These are phyloP conservation scores for Boletellus ananiceps DNA, from an alignment of 768 basidiomycete species.

Conservation along the genomic window DNA sequence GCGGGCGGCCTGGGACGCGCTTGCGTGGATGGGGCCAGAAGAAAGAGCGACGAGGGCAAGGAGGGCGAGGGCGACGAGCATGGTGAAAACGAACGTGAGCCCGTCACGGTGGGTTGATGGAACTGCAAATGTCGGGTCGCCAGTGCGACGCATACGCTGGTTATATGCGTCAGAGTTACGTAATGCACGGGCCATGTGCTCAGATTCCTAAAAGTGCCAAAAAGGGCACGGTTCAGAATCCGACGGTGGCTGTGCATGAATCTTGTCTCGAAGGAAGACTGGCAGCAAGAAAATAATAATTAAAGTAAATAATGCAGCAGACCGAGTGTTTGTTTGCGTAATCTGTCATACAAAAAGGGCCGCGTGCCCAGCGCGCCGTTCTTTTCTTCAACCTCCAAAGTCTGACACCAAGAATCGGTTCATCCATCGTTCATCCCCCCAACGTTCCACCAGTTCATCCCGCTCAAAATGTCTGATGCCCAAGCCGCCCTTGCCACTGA, in stretches of 20 bases:
- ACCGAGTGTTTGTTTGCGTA: constrained; percentile 25
- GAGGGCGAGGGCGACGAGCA: constrained; percentile 52
- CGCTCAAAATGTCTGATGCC: constrained; percentile 83
- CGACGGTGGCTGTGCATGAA: too few species aligned
- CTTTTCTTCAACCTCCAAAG: constrained; percentile 72
- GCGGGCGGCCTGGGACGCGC: constrained; percentile 48
- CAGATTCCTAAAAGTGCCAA: too few species aligned
- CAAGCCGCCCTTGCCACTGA: constrained; percentile 78
- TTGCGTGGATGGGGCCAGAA: constrained; percentile 41
- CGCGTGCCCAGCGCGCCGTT: constrained; percentile 21
- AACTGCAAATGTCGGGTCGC: neutral
- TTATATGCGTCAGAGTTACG: constrained; percentile 11
- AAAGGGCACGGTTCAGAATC: too few species aligned
- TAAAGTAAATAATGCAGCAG: constrained; percentile 11
- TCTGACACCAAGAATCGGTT: constrained; percentile 84
- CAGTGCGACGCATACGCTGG: neutral
- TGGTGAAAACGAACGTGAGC: constrained; percentile 16
- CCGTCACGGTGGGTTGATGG: constrained; percentile 14
- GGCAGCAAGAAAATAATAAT: constrained; percentile 2
- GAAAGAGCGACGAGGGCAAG: constrained; percentile 54
- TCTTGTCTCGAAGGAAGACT: neutral
- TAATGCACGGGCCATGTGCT: constrained; percentile 22
- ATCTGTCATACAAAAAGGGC: constrained; percentile 35
- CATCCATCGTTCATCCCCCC: constrained; percentile 60
- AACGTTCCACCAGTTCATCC: constrained; percentile 51